Percentiles rank a stretch among this genome's conserved stretches.
These are phyloP conservation scores for Phaeotremella fagi DNA, from an alignment of 768 basidiomycete genomes.

Conservation along the genomic window DNA sequence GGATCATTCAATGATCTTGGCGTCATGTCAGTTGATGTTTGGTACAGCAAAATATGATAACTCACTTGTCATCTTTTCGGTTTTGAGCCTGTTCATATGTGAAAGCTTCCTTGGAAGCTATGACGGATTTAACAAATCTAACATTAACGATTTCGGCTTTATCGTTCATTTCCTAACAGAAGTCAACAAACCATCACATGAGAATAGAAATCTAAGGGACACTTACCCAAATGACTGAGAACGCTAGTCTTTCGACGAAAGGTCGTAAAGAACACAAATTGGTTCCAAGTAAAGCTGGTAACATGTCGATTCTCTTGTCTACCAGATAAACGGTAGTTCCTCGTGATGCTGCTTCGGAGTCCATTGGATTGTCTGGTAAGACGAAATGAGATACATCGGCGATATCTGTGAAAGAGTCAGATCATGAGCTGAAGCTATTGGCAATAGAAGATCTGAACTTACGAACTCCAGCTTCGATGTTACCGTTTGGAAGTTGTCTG, in stretches of 20 bases:
- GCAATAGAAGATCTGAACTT: slow-evolving; percentile 50
- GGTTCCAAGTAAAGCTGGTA: slow-evolving; percentile 86
- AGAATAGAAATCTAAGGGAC: neutral
- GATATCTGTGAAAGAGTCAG: slow-evolving; percentile 61
- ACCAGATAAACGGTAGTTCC: slow-evolving; percentile 98
- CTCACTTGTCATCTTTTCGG: slow-evolving; percentile 85
- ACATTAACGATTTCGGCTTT: slow-evolving; percentile 86
- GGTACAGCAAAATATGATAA: too few relatives aligned
- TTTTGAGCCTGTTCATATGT: slow-evolving; percentile 95
- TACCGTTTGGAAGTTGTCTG: slow-evolving; percentile 75
- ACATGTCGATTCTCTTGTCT: slow-evolving; percentile 98
- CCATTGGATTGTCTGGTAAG: slow-evolving; percentile 87
- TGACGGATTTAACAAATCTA: slow-evolving; percentile 91
- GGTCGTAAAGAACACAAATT: slow-evolving; percentile 91
- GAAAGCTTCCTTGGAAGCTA: slow-evolving; percentile 91
- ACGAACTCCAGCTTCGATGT: slow-evolving; percentile 98
- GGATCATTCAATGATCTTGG: slow-evolving; percentile 69
- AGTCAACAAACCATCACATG: slow-evolving; percentile 1
- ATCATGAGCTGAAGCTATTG: neutral
- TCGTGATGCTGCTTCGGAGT: slow-evolving; percentile 86
- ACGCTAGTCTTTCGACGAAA: slow-evolving; percentile 87
- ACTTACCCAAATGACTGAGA: slow-evolving; percentile 89
- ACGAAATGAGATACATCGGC: slow-evolving; percentile 98
- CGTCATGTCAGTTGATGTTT: neutral
- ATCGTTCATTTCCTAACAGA: slow-evolving; percentile 72